Base-by-base conservation (phyloP, 2,329 filamentous ascomycete species). In the Truncatella angustata region DNA sequence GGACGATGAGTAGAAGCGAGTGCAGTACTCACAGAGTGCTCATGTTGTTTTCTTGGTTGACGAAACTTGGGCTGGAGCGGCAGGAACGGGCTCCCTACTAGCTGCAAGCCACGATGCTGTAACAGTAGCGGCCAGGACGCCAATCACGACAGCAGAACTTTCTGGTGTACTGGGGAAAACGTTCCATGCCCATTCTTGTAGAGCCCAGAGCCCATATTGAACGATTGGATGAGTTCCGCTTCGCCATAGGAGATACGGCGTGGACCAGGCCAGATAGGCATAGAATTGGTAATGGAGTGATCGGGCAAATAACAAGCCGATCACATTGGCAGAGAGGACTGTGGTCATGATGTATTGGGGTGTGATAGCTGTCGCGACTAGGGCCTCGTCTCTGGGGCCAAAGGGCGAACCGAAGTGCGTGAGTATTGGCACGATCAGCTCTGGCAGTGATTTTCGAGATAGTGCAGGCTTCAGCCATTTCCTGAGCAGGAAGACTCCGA, bases 211-310 rank as follows among this genome's bases (percentile, higher is more conserved):
- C 4, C 71, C 72, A 63, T 86, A 86, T 59, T 91, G 81, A 28
- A 87, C 63, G 10, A 87, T 65, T 0, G 88, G 86, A 61, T 87
- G 85, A 54, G 85, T 73, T 1, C 86, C 85, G 51, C 86, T 83
- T 63, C 84, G 83, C 91, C 91, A 97, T 49, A 96, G 80, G 56
- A 97, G 76, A 67, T 90, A 95, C 0, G 92, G 92, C 5, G 90
- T 90, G 12, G 88, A 82, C 92, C 92, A 97, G 24, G 88, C 89
- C 54, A 96, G 81, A 76, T 95, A 96, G 42, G 90, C 85, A 71
- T 91, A 97, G 76, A 97, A 97, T 66, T 97, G 92, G 76, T 96
- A 97, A 74, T 97, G 92, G 61, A 97, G 79, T 51, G 88, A 93
- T 53, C 92, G 80, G 23, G 92, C 92, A 66, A 91, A 96, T 43